Conservation (phyloP, 352 stramenopile species). For the Phytopythium boreale region DNA sequence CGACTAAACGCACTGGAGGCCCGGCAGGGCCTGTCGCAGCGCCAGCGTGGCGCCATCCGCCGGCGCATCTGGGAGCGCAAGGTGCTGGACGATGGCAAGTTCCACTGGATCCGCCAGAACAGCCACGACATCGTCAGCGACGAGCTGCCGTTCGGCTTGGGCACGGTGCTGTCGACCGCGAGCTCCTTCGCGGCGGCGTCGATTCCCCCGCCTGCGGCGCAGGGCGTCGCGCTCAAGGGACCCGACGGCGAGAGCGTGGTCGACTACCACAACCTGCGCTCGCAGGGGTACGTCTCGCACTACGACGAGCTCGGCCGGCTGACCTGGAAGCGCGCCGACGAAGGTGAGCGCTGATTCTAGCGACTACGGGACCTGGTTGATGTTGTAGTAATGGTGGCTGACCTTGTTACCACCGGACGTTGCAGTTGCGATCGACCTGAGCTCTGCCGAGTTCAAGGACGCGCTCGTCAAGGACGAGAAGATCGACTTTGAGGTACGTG, state of each 20-base stretch:
- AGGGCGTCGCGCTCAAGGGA: slow-evolving; percentile 18
- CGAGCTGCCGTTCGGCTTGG: slow-evolving; percentile 13
- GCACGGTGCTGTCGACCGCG: slow-evolving; percentile 14
- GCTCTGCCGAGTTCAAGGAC: slow-evolving; percentile 49
- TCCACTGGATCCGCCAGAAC: slow-evolving; percentile 71
- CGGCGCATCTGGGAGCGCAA: slow-evolving; percentile 65
- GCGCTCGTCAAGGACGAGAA: slow-evolving; percentile 33
- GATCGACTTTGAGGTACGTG: slow-evolving; percentile 56
- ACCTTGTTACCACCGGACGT: not conserved
- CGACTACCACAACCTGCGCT: slow-evolving; percentile 57
- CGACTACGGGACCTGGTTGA: no score
- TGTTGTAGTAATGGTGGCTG: not conserved
- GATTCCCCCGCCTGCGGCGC: not conserved
- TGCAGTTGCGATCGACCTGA: slow-evolving; percentile 62
- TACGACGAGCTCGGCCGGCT: slow-evolving; percentile 52
- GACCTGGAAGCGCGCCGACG: slow-evolving; percentile 56
- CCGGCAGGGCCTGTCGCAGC: slow-evolving; percentile 60
- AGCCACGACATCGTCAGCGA: slow-evolving; percentile 38
- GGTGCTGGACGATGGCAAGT: slow-evolving; percentile 54
- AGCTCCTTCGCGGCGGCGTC: slow-evolving; percentile 15
- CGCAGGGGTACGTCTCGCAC: slow-evolving; percentile 67
- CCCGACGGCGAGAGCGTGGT: slow-evolving; percentile 51
- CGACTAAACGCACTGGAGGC: slow-evolving; percentile 63
- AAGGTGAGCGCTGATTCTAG: slow-evolving; percentile 12
- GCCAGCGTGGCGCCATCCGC: slow-evolving; percentile 64